These are phyloP conservation scores for Tolypocladium tropicale DNA, from an alignment of 2,329 filamentous ascomycete genomes.

Conservation along the genomic window DNA sequence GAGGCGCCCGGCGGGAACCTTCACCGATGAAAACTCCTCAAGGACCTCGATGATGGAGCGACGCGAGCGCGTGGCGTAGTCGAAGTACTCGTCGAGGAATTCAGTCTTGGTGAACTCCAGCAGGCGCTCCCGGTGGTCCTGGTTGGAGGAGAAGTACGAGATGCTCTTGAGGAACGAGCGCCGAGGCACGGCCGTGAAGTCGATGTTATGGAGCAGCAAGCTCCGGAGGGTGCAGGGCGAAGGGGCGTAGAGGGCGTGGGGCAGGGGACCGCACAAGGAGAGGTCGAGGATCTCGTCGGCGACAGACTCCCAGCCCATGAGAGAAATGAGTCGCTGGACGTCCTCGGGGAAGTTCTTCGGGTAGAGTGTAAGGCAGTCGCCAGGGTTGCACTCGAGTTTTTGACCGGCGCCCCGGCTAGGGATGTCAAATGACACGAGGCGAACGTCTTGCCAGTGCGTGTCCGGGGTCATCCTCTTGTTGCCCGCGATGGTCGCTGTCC, in stretches of 20 bases:
- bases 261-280: conserved; percentile 19
- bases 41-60: conserved; percentile 88
- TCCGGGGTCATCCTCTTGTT: conserved; percentile 67
- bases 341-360: conserved; percentile 81
- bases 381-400: conserved; percentile 44
- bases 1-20: conserved; percentile 64
- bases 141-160: conserved; percentile 61
- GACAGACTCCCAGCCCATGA: conserved; percentile 67
- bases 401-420: conserved; percentile 9
- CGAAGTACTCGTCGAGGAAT: conserved; percentile 84
- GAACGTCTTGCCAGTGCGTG: conserved; percentile 89
- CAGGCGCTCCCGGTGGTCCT: conserved; percentile 69
- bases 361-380: conserved; percentile 71
- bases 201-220: conserved; percentile 72
- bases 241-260: conserved; percentile 24
- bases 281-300: conserved; percentile 62
- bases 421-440: conserved; percentile 57
- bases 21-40: conserved; percentile 78
- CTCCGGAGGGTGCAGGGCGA: conserved; percentile 53
- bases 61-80: conserved; percentile 85
- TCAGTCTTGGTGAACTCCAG: conserved; percentile 72
- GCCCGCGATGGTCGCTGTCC: conserved; percentile 46
- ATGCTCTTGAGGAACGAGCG: conserved; percentile 77
- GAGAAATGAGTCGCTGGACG: conserved; percentile 64
- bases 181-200: conserved; percentile 81